phyloP scores from a whole-genome alignment of 257 asterid genomes.

The Henckelia pumila region DNA sequence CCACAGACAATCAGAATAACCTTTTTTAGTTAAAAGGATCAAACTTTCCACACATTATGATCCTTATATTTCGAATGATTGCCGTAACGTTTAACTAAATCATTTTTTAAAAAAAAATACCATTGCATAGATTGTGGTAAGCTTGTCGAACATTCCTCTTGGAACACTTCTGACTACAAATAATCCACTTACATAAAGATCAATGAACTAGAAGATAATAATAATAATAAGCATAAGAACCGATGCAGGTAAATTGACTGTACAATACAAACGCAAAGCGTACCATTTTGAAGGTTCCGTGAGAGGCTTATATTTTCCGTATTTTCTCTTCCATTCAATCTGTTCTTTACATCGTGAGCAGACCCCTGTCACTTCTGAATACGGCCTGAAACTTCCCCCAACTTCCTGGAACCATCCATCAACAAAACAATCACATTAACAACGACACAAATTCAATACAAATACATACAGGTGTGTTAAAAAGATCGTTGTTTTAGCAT shows the following conservation, averaged over 20 bases:
- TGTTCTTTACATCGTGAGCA: conserved; percentile 82
- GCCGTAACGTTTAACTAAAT: not conserved
- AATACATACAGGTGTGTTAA: not conserved
- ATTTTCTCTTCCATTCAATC: conserved; percentile 90
- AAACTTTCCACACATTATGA: not conserved
- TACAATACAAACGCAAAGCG: not conserved
- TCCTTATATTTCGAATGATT: too few species aligned
- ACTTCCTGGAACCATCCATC: conserved; percentile 50
- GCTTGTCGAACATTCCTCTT: conserved; percentile 97
- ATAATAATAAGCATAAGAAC: not conserved
- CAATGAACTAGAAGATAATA: not conserved
- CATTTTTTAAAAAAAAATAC: conserved; percentile 35
- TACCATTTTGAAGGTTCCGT: conserved; percentile 90
- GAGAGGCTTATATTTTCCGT: conserved; percentile 85
- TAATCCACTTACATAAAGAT: not conserved
- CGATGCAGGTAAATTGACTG: not conserved
- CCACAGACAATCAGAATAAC: conserved; percentile 5
- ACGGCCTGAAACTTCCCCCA: conserved; percentile 76
- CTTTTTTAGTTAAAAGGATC: not conserved
- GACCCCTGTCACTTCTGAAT: conserved; percentile 83
- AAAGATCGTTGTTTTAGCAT: not conserved
- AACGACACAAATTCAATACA: not conserved
- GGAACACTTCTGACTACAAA: conserved; percentile 74
- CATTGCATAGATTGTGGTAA: conserved; percentile 78
- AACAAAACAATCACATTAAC: not conserved